Conservation (phyloP, 352 stramenopile genomes). For the Thalassiosira pacifica region DNA sequence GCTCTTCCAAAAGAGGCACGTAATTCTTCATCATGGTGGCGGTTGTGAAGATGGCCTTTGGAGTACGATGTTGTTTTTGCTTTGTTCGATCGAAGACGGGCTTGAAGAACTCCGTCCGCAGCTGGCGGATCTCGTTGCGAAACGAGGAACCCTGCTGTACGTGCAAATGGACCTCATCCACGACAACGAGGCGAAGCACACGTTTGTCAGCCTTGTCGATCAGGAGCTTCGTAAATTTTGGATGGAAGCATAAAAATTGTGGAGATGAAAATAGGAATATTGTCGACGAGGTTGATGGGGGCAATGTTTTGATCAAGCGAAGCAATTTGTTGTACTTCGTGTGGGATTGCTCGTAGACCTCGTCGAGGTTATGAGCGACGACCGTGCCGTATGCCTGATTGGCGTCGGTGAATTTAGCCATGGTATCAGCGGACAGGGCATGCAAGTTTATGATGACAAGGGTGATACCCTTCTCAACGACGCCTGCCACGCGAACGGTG, state of each 20-base stretch:
- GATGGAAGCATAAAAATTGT: background rate
- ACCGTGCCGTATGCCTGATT: background rate
- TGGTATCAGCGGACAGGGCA: background rate
- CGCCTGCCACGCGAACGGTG: background rate
- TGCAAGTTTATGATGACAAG: background rate
- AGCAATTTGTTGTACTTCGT: background rate
- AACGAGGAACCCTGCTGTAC: background rate
- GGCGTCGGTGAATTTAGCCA: slow-evolving; percentile 1
- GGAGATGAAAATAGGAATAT: background rate
- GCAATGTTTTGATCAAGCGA: background rate
- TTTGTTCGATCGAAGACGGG: background rate
- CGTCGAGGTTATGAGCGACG: background rate
- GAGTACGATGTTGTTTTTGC: background rate
- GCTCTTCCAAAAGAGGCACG: background rate
- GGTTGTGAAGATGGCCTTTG: background rate
- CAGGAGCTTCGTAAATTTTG: background rate
- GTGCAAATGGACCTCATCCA: slow-evolving; percentile 5
- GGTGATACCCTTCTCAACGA: background rate
- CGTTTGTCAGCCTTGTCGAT: background rate
- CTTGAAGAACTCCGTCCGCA: background rate
- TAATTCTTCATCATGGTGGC: background rate
- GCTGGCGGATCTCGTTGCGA: background rate
- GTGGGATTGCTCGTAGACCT: background rate
- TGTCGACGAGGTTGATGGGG: background rate
- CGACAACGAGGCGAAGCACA: background rate